phyloP scores from a whole-genome alignment of 148 eudicot genomes.

The Polygonum aviculare region DNA sequence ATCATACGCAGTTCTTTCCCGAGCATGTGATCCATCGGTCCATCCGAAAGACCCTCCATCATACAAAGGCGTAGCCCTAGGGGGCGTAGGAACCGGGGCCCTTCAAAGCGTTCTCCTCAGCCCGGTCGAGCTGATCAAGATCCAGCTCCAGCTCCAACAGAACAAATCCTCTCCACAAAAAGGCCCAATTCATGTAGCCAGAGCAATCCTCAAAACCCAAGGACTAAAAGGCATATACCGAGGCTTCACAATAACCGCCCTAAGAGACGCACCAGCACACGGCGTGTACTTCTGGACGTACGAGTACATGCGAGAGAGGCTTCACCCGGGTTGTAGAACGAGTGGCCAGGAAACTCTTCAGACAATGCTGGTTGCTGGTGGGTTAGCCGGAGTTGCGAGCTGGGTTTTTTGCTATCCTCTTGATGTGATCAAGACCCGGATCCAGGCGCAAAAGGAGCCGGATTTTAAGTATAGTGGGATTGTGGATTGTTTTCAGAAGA shows the following conservation, averaged over 20 bases:
- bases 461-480: conserved; percentile 48
- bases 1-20: conserved; percentile 64
- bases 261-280: conserved; percentile 82
- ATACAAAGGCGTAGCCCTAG: conserved; percentile 58
- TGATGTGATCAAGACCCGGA: conserved; percentile 72
- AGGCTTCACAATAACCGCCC: conserved; percentile 63
- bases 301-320: conserved; percentile 55
- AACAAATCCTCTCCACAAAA: conserved; percentile 4
- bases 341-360: conserved; percentile 49
- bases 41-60: conserved; percentile 59
- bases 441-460: conserved; percentile 52
- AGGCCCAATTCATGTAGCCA: conserved; percentile 57
- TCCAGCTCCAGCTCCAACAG: conserved; percentile 65
- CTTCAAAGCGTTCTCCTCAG: conserved; percentile 64
- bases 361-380: conserved; percentile 89
- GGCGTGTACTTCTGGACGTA: conserved; percentile 79
- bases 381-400: conserved; percentile 82
- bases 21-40: conserved; percentile 46
- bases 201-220: conserved; percentile 36
- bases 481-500: conserved; percentile 52
- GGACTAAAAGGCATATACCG: conserved; percentile 66
- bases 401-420: conserved; percentile 79
- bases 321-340: conserved; percentile 82
- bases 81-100: conserved; percentile 87
- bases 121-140: conserved; percentile 80